Conservation (phyloP, 1,284 basidiomycete genomes). For the Cronartium quercuum region DNA sequence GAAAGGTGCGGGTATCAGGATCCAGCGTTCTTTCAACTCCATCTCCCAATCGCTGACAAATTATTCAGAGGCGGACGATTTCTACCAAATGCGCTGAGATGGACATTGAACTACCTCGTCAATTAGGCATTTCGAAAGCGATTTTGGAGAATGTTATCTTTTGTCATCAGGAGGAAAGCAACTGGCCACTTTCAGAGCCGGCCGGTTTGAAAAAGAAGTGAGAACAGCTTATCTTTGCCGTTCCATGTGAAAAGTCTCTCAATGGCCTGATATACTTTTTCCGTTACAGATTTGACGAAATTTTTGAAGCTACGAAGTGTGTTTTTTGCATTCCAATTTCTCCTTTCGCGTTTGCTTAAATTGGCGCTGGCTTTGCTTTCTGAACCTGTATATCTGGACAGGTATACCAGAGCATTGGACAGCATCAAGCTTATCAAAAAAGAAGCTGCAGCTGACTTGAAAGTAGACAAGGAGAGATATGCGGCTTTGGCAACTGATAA, state of each 20-base stretch:
- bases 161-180: constrained; percentile 98
- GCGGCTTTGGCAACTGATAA: constrained; percentile 76
- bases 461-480: constrained; percentile 84
- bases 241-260: neutral
- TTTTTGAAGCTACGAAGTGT: constrained; percentile 94
- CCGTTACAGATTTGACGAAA: constrained; percentile 63
- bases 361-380: constrained; percentile 39
- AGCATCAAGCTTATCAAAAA: constrained; percentile 84
- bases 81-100: constrained; percentile 96
- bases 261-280: neutral
- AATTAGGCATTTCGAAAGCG: constrained; percentile 91
- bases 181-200: constrained; percentile 93
- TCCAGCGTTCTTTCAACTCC: neutral
- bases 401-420: constrained; percentile 94
- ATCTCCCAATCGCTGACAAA: neutral
- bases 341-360: neutral
- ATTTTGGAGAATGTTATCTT: constrained; percentile 99
- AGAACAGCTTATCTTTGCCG: neutral
- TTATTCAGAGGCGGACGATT: constrained; percentile 67
- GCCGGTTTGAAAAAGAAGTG: constrained; percentile 93
- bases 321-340: constrained; percentile 42
- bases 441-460: constrained; percentile 80
- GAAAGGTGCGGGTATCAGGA: neutral
- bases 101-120: constrained; percentile 83
- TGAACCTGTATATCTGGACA: constrained; percentile 47